Percentiles rank a stretch among this genome's conserved stretches.
Conservation (phyloP, 805 yeast genomes). For the Cephaloascus fragrans region DNA sequence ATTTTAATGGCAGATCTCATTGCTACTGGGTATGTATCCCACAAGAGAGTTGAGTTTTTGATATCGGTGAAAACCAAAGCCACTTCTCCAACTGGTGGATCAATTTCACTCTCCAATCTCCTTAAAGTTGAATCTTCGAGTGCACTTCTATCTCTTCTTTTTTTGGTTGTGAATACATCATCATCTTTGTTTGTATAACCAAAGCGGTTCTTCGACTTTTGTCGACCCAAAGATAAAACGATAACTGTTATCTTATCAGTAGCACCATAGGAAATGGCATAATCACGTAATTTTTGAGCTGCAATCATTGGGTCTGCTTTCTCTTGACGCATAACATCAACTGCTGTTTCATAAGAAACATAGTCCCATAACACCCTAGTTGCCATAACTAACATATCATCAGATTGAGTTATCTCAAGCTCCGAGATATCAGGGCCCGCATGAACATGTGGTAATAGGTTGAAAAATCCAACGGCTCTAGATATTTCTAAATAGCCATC, state of each 20-base stretch:
- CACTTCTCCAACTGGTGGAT: constrained; percentile 89
- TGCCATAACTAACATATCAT: constrained; percentile 79
- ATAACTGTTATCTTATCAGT: constrained; percentile 69
- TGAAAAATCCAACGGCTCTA: constrained; percentile 86
- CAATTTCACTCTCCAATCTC: constrained; percentile 80
- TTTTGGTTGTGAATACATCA: constrained; percentile 24
- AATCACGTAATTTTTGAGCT: constrained; percentile 88
- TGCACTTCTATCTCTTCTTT: constrained; percentile 42
- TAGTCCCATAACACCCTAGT: constrained; percentile 80
- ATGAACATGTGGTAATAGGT: constrained; percentile 77
- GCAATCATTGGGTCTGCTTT: constrained; percentile 81
- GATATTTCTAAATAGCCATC: constrained; percentile 80
- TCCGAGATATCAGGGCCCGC: constrained; percentile 77
- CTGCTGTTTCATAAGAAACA: constrained; percentile 75
- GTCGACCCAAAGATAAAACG: constrained; percentile 62
- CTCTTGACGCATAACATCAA: constrained; percentile 79
- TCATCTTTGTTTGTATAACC: constrained; percentile 27
- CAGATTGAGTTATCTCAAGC: constrained; percentile 51
- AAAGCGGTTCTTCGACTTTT: constrained; percentile 20
- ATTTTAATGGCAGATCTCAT: constrained; percentile 96
- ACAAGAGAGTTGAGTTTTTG: constrained; percentile 81
- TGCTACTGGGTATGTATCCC: constrained; percentile 90
- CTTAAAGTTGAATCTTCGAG: constrained; percentile 70
- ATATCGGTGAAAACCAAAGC: constrained; percentile 98
- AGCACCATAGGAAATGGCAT: constrained; percentile 89